Conservation (phyloP, 1,284 basidiomycete species). For the Paramarasmius palmivorus region DNA sequence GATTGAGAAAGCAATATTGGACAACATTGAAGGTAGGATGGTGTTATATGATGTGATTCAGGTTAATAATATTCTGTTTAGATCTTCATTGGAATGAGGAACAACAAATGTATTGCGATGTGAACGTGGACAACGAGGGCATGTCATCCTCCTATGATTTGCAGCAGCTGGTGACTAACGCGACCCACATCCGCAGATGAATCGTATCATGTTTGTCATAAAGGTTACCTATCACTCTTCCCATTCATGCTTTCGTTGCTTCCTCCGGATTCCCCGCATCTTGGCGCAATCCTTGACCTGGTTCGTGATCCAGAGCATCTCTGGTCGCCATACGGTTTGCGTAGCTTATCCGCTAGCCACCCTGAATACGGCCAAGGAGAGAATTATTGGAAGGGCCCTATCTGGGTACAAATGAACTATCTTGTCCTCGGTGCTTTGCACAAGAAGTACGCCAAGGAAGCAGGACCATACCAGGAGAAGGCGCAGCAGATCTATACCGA, state of each 20-base stretch:
- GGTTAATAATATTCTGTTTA: slow-evolving; percentile 29
- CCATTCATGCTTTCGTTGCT: slow-evolving; percentile 86
- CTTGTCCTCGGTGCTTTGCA: slow-evolving; percentile 78
- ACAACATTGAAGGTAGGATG: slow-evolving; percentile 82
- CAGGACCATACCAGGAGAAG: slow-evolving; percentile 78
- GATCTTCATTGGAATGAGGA: slow-evolving; percentile 94
- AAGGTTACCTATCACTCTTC: slow-evolving; percentile 92
- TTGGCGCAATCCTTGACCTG: slow-evolving; percentile 79
- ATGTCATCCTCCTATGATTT: slow-evolving; percentile 16
- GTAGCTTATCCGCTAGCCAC: slow-evolving; percentile 83
- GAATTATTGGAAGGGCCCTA: slow-evolving; percentile 95
- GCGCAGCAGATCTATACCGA: slow-evolving; percentile 80
- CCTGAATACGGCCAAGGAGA: slow-evolving; percentile 89
- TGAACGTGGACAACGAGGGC: slow-evolving; percentile 84
- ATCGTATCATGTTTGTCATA: slow-evolving; percentile 87
- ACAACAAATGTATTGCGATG: slow-evolving; percentile 91
- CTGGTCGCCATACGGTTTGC: slow-evolving; percentile 89
- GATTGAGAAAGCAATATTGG: slow-evolving; percentile 78
- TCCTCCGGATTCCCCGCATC: slow-evolving; percentile 71
- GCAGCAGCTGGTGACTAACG: not conserved
- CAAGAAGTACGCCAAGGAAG: slow-evolving; percentile 76
- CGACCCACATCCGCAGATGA: slow-evolving; percentile 60
- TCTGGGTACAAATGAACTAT: slow-evolving; percentile 98
- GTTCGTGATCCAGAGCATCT: slow-evolving; percentile 80
- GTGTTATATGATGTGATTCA: slow-evolving; percentile 2